phyloP scores from a whole-genome alignment of 2,329 filamentous ascomycete genomes.

The Dendrostoma leiphaemia region DNA sequence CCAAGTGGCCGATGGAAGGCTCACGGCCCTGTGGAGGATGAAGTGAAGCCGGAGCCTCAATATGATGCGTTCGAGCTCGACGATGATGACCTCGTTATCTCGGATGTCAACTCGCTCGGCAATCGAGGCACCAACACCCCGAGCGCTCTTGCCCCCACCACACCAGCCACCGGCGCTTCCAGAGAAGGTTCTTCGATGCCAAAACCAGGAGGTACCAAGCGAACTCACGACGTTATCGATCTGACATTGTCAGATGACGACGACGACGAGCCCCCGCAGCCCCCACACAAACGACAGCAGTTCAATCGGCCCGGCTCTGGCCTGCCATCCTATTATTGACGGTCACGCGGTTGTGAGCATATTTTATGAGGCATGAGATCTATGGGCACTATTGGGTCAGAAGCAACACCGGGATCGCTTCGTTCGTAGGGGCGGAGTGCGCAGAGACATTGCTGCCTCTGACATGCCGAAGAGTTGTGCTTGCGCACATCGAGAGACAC shows the following conservation, averaged over 20 bases:
- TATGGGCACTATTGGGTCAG: neutral
- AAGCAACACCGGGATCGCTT: neutral
- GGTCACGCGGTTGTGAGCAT: neutral
- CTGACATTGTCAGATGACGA: constrained; percentile 58
- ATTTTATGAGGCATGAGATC: no score
- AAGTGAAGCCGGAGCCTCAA: constrained; percentile 24
- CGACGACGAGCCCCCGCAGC: constrained; percentile 44
- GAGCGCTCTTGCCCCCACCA: constrained; percentile 25
- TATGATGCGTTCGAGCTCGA: constrained; percentile 30
- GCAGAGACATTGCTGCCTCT: no score
- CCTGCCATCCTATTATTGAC: constrained; percentile 3
- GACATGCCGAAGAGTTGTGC: no score
- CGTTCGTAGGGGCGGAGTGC: neutral
- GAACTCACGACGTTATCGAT: constrained; percentile 55
- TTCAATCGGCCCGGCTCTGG: constrained; percentile 7
- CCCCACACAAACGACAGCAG: constrained; percentile 47
- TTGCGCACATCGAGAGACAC: no score
- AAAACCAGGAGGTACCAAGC: constrained; percentile 41
- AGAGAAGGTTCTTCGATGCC: constrained; percentile 36
- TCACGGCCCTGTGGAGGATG: constrained; percentile 33
- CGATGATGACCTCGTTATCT: constrained; percentile 52
- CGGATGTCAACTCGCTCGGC: constrained; percentile 37
- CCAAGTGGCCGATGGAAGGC: constrained; percentile 75
- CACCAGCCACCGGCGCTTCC: constrained; percentile 33
- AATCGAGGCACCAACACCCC: constrained; percentile 36